Percentiles rank a stretch among this genome's conserved stretches.
Evolutionary conservation across 2,329 filamentous ascomycete species (phyloP).

Genomic region (Botryosphaeria dothidea): DNA sequence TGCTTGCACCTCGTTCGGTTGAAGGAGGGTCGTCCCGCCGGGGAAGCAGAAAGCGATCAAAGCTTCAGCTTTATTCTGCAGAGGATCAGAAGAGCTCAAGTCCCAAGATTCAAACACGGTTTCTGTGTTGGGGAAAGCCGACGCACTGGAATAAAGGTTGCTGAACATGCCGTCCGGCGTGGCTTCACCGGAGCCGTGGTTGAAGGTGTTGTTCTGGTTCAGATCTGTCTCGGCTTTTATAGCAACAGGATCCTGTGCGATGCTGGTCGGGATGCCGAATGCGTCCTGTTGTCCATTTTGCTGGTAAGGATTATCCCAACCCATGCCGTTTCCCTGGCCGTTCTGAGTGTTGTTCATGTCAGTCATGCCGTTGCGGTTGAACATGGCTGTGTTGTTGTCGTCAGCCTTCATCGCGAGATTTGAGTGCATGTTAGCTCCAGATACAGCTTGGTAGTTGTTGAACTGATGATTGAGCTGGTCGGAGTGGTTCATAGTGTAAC

Average conservation of each 20-base stretch:
- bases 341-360: constrained; percentile 37
- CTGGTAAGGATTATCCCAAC: constrained; percentile 49
- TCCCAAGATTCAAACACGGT: constrained; percentile 44
- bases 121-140: constrained; percentile 42
- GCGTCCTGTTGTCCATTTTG: constrained; percentile 45
- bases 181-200: constrained; percentile 41
- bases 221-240: constrained; percentile 47
- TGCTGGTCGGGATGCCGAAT: constrained; percentile 48
- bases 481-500: constrained; percentile 22
- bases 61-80: constrained; percentile 47
- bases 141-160: constrained; percentile 48
- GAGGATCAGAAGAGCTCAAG: constrained; percentile 43
- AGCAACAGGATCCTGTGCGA: constrained; percentile 46
- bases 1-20: constrained; percentile 44
- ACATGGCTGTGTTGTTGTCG: constrained; percentile 30
- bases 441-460: constrained; percentile 33
- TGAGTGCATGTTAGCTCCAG: constrained; percentile 36
- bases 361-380: constrained; percentile 36
- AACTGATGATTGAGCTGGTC: constrained; percentile 24
- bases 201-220: constrained; percentile 41
- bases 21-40: constrained; percentile 23
- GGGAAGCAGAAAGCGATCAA: constrained; percentile 55
- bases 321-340: constrained; percentile 40
- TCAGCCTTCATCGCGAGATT: constrained; percentile 38
- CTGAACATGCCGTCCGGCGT: constrained; percentile 51